Evolutionary conservation across 805 yeast species (phyloP).

Genomic region (Sugiyamaella valdiviana): DNA sequence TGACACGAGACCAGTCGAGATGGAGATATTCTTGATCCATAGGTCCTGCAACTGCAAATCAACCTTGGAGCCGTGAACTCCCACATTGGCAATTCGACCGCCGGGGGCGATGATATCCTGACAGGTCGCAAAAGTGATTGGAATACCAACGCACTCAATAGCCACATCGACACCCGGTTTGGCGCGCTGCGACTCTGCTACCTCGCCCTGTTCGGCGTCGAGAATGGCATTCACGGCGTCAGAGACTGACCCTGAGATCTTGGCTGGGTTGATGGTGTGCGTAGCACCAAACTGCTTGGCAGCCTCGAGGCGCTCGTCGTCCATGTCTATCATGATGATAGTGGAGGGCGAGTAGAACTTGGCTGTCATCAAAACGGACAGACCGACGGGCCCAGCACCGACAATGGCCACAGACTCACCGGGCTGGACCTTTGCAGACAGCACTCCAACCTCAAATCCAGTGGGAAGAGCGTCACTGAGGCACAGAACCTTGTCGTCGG

Average conservation of each 20-base stretch:
- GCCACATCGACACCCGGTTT: conserved; percentile 60
- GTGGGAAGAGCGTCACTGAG: conserved; percentile 78
- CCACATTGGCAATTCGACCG: conserved; percentile 76
- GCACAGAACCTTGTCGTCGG: conserved; percentile 77
- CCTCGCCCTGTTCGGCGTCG: conserved; percentile 28
- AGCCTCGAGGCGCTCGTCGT: conserved; percentile 59
- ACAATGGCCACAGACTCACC: conserved; percentile 46
- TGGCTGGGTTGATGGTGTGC: conserved; percentile 79
- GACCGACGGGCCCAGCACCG: conserved; percentile 55
- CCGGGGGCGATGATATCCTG: conserved; percentile 56
- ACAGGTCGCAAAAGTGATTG: conserved; percentile 63
- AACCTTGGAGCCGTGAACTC: conserved; percentile 67
- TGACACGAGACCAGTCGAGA: conserved; percentile 47
- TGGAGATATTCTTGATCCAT: conserved; percentile 58
- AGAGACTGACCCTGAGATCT: conserved; percentile 30
- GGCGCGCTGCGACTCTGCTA: conserved; percentile 53
- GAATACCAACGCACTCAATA: conserved; percentile 81
- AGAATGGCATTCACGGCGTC: conserved; percentile 36
- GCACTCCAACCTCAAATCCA: conserved; percentile 66
- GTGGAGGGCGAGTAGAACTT: conserved; percentile 60
- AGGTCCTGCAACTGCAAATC: conserved; percentile 67
- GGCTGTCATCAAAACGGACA: conserved; percentile 69
- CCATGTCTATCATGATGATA: conserved; percentile 63
- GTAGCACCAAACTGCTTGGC: conserved; percentile 89
- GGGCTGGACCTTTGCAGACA: conserved; percentile 61